These are phyloP conservation scores for Dendrocalamus latiflorus DNA, from an alignment of 202 grass and related monocot genomes.

Conservation along the genomic window DNA sequence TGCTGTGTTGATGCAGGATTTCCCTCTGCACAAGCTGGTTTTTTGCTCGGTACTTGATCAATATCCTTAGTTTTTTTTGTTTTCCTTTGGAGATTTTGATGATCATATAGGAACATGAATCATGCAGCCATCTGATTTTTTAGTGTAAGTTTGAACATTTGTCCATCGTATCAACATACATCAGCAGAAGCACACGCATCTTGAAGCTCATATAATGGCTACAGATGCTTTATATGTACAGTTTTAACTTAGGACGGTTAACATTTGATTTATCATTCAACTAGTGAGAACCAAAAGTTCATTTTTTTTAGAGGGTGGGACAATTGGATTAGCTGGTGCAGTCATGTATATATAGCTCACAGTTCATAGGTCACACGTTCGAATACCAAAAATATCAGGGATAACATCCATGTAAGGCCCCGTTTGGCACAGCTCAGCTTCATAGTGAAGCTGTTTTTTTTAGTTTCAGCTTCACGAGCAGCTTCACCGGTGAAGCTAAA, in stretches of 20 bases:
- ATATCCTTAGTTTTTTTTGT: not conserved
- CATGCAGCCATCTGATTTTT: not conserved
- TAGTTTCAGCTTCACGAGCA: too few relatives aligned
- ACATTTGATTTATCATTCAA: not conserved
- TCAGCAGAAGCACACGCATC: not conserved
- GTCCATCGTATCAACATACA: not conserved
- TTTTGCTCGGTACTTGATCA: not conserved
- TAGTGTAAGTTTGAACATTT: too few relatives aligned
- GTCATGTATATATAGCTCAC: not conserved
- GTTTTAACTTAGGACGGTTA: not conserved
- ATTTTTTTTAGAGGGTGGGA: too few relatives aligned
- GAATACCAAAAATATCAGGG: not conserved
- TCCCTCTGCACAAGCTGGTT: not conserved
- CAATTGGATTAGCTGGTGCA: not conserved
- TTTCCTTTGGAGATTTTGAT: not conserved
- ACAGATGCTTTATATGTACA: too few relatives aligned
- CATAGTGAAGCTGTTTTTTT: too few relatives aligned
- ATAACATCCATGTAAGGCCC: too few relatives aligned
- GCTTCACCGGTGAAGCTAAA: too few relatives aligned
- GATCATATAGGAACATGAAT: too few relatives aligned
- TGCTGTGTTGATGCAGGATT: too few relatives aligned
- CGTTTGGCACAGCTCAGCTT: too few relatives aligned
- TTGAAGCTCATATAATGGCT: not conserved
- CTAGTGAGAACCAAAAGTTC: not conserved
- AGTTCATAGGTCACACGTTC: not conserved